phyloP scores from a whole-genome alignment of 2,329 filamentous ascomycete genomes.

The Fonsecaea nubica region DNA sequence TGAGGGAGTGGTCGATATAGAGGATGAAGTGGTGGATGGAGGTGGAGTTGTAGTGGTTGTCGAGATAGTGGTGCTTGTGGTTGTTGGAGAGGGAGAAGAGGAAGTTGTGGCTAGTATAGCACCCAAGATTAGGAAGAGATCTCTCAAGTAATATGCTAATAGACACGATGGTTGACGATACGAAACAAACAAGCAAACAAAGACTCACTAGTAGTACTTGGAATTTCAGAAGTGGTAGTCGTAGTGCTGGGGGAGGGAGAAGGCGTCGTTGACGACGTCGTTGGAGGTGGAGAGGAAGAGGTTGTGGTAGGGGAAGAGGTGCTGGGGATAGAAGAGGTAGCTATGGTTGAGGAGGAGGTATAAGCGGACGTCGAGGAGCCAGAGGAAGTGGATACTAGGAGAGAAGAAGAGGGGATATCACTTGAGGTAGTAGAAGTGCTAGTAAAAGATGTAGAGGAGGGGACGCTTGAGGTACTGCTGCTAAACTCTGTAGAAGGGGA shows the following conservation, averaged over 20 bases:
- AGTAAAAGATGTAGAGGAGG: constrained; percentile 14
- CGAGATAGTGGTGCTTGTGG: constrained; percentile 15
- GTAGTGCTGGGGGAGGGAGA: constrained; percentile 19
- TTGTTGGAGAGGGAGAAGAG: constrained; percentile 15
- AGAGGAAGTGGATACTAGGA: constrained; percentile 20
- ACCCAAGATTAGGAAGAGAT: neutral
- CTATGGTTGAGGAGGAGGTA: constrained; percentile 28
- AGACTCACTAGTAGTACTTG: constrained; percentile 31
- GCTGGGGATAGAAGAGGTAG: constrained; percentile 26
- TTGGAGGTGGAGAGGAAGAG: constrained; percentile 4
- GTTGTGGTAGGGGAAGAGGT: constrained; percentile 23
- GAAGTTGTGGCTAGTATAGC: constrained; percentile 12
- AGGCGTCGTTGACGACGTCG: constrained; percentile 16
- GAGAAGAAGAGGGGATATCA: constrained; percentile 4
- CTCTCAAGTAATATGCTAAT: neutral
- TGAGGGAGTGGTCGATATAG: constrained; percentile 25
- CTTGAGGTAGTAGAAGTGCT: constrained; percentile 9
- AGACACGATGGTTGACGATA: constrained; percentile 8
- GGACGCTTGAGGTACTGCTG: constrained; percentile 17
- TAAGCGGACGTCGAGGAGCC: constrained; percentile 23
- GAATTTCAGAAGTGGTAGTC: constrained; percentile 23
- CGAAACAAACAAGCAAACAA: constrained; percentile 8
- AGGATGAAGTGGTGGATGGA: constrained; percentile 13
- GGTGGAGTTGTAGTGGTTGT: constrained; percentile 14
- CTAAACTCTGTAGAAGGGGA: constrained; percentile 11